phyloP scores from a whole-genome alignment of 306 rosid species.

The Fragaria iinumae region DNA sequence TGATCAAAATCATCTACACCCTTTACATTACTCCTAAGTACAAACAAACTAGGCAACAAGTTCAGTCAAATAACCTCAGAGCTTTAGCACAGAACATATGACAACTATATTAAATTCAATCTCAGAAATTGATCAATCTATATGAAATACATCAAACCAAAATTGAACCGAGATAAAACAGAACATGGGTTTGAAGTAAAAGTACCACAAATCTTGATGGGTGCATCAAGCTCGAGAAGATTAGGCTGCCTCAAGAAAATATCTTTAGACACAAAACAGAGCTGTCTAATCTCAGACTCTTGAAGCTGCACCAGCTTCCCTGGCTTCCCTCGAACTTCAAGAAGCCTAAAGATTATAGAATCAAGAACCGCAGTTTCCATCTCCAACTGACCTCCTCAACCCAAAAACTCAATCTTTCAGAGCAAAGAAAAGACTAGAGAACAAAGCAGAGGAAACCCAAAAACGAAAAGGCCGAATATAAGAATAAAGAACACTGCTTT shows the following conservation, averaged over 20 bases:
- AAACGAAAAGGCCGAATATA: not conserved
- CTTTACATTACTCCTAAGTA: not conserved
- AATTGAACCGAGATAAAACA: constrained; percentile 13
- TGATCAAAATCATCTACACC: not conserved
- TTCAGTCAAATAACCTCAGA: not conserved
- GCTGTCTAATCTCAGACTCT: constrained; percentile 74
- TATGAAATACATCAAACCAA: not conserved
- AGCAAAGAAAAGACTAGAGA: constrained; percentile 16
- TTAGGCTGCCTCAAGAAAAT: constrained; percentile 78
- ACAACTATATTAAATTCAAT: constrained; percentile 1
- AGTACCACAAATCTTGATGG: constrained; percentile 84
- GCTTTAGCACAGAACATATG: not conserved
- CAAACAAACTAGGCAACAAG: constrained; percentile 3
- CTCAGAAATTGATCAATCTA: constrained; percentile 19
- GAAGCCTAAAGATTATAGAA: constrained; percentile 59
- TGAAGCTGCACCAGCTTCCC: constrained; percentile 74
- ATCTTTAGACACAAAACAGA: constrained; percentile 60
- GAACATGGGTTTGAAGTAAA: constrained; percentile 18
- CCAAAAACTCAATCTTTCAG: constrained; percentile 11
- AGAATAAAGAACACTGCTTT: constrained; percentile 23
- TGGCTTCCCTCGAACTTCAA: constrained; percentile 58
- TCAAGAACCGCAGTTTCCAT: constrained; percentile 76
- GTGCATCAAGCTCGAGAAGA: constrained; percentile 84
- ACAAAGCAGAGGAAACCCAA: constrained; percentile 19
- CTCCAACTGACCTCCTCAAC: not conserved